Evolutionary conservation across 306 rosid species (phyloP).

Genomic region (Cicer bijugum): DNA sequence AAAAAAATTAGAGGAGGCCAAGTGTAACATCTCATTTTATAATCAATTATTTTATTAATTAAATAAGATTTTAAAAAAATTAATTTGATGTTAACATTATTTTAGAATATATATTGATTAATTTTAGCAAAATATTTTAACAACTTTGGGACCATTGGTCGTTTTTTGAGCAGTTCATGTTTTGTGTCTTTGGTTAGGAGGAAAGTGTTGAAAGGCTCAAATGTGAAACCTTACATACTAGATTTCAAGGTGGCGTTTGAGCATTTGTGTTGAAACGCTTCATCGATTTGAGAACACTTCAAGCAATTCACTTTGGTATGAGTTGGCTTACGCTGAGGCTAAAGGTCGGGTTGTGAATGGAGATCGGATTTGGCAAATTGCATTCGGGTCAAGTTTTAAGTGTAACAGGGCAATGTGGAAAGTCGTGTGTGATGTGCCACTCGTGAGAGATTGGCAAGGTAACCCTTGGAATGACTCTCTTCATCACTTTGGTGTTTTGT

Average conservation of each 20-base stretch:
- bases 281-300: constrained; percentile 93
- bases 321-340: constrained; percentile 80
- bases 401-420: constrained; percentile 92
- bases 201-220: constrained; percentile 55
- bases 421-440: constrained; percentile 53
- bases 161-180: constrained; percentile 67
- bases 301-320: constrained; percentile 90
- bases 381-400: constrained; percentile 89
- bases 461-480: constrained; percentile 82
- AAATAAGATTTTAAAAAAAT: too few relatives aligned
- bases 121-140: constrained; percentile 35
- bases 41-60: too few relatives aligned
- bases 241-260: constrained; percentile 86
- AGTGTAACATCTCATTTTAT: too few relatives aligned
- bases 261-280: constrained; percentile 90
- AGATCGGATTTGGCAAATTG: constrained; percentile 89
- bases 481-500: too few relatives aligned
- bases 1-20: too few relatives aligned
- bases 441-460: constrained; percentile 49
- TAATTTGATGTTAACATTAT: too few relatives aligned
- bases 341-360: constrained; percentile 70
- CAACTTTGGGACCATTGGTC: constrained; percentile 87
- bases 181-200: constrained; percentile 60
- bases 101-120: too few relatives aligned
- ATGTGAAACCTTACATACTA: constrained; percentile 76